phyloP scores from a whole-genome alignment of 1,139 yeast species.

The Suhomyces bolitotheri region DNA sequence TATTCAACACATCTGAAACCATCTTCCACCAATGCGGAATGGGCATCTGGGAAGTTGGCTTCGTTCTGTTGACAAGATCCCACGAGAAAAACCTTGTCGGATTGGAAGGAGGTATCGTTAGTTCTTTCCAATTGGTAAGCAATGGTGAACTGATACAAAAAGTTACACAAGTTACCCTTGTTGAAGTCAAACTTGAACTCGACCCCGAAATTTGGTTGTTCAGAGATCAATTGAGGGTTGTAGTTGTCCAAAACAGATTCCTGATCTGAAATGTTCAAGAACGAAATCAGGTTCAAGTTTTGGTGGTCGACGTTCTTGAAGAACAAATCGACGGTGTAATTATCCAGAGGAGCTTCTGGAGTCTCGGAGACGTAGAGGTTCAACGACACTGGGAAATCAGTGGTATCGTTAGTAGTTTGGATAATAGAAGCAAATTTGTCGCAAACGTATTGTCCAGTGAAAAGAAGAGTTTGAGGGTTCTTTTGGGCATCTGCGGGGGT shows the following conservation, averaged over 20 bases:
- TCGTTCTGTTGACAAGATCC: slow-evolving; percentile 22
- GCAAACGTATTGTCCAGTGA: slow-evolving; percentile 21
- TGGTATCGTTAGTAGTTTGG: slow-evolving; percentile 17
- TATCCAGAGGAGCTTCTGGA: slow-evolving; percentile 15
- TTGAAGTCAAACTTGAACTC: slow-evolving; percentile 22
- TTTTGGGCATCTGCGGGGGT: slow-evolving; percentile 9
- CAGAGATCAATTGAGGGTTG: slow-evolving; percentile 21
- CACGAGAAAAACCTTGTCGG: slow-evolving; percentile 23
- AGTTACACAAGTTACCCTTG: slow-evolving; percentile 23
- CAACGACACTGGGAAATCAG: slow-evolving; percentile 20
- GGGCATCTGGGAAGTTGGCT: slow-evolving; percentile 18
- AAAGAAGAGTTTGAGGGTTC: slow-evolving; percentile 17
- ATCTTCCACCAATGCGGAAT: slow-evolving; percentile 15
- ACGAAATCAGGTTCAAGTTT: slow-evolving; percentile 16
- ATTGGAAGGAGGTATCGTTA: slow-evolving; percentile 12
- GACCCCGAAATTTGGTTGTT: slow-evolving; percentile 21
- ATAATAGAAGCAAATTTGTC: slow-evolving; percentile 22
- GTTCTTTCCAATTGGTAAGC: slow-evolving; percentile 20
- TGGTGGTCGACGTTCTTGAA: slow-evolving; percentile 19
- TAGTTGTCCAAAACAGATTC: slow-evolving; percentile 16
- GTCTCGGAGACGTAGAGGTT: slow-evolving; percentile 20
- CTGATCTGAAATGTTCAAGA: slow-evolving; percentile 20
- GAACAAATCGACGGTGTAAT: slow-evolving; percentile 22
- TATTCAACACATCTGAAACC: slow-evolving; percentile 25
- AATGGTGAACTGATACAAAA: slow-evolving; percentile 23